Percentiles rank a stretch among this genome's conserved stretches.
Conservation (phyloP, 1,284 basidiomycete species). For the Tilletiaria anomala region DNA sequence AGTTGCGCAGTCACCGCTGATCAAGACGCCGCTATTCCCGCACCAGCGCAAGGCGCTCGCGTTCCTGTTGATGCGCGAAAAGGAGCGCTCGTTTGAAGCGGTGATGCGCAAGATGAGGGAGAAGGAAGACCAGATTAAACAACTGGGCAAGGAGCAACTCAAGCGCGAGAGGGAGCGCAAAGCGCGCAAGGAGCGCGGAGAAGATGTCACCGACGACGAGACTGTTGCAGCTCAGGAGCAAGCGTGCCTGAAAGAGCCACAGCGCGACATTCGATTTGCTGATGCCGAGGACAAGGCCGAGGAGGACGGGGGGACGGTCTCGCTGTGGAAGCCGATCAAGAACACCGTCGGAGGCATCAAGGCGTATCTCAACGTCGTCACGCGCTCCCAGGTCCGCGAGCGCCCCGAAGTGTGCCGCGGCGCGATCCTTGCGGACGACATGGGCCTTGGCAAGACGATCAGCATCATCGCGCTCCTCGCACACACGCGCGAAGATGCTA, state of each 20-base stretch:
- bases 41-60: slow-evolving; percentile 97
- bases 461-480: slow-evolving; percentile 80
- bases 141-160: neutral
- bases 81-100: slow-evolving; percentile 10
- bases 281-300: slow-evolving; percentile 2
- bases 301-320: slow-evolving; percentile 47
- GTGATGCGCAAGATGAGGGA: slow-evolving; percentile 2
- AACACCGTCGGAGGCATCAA: slow-evolving; percentile 43
- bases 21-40: slow-evolving; percentile 79
- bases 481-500: slow-evolving; percentile 60
- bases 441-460: slow-evolving; percentile 97
- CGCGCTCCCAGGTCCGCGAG: slow-evolving; percentile 56
- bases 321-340: slow-evolving; percentile 57
- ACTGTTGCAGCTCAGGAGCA: no score
- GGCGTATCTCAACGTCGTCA: slow-evolving; percentile 54
- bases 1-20: slow-evolving; percentile 43
- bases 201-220: neutral
- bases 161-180: neutral
- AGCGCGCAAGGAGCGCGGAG: slow-evolving; percentile 1
- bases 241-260: no score
- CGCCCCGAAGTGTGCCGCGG: slow-evolving; percentile 61
- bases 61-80: slow-evolving; percentile 84
- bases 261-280: no score
- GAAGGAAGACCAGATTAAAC: neutral
- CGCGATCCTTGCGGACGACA: slow-evolving; percentile 56